Base-by-base conservation (phyloP, 1,139 yeast species). In the Protomyces macrosporus region DNA sequence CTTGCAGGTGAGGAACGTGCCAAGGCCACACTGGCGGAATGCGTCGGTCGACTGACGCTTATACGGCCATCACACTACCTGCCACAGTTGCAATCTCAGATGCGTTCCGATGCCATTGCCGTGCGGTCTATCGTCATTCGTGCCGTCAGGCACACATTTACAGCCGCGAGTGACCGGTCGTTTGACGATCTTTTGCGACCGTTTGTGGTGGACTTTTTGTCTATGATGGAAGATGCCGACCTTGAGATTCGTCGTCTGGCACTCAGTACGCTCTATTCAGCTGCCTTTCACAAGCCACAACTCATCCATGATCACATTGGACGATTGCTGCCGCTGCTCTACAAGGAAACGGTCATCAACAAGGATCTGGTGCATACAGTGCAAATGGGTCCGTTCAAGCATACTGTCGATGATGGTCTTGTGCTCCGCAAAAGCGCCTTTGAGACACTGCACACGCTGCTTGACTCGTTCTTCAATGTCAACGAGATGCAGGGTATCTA, bases 321-420 rank as follows among this genome's bases (percentile, higher is more conserved):
- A 14, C 76, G 78, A 55, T 78, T 87, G 62, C 73, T 87, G 51
- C 84, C 87, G 0, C 72, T 75, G 1, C 75, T 88, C 4, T 81
- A 65, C 69, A 77, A 77, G 16, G 90, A 87, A 70, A 78, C 89
- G 48, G 76, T 75, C 14, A 78, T 86, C 1, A 83, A 82, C 68
- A 79, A 79, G 35, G 80, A 81, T 60, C 85, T 84, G 70, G 82
- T 87, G 60, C 85, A 85, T 65, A 76, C 80, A 10, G 86, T 89
- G 50, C 88, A 86, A 55, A 88, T 90, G 85, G 97, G 97, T 0
- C 96, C 96, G 0, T 88, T 87, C 77, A 88, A 88, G 71, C 91
- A 88, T 71, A 84, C 85, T 66, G 82, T 88, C 54, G 97, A 89
- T 71, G 87, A 86, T 70, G 95, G 93, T 0, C 77, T 88, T 55